Conservation (phyloP, 2,329 filamentous ascomycete species). For the Plectosphaerella sp. region DNA sequence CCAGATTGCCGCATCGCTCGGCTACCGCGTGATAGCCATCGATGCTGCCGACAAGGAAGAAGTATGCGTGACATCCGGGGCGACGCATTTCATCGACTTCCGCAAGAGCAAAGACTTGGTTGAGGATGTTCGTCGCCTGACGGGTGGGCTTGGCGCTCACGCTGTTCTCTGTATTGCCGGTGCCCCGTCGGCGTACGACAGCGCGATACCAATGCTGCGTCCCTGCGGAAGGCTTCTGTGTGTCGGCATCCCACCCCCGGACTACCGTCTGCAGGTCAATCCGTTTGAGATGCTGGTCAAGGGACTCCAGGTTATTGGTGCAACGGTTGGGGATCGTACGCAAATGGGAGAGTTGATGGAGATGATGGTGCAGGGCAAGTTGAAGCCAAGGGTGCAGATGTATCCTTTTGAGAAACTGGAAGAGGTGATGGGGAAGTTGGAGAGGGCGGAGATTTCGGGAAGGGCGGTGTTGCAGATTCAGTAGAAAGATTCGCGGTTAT, state of each 20-base stretch:
- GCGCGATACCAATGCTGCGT: conserved; percentile 25
- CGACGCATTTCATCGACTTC: conserved; percentile 32
- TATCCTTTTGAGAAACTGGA: background rate
- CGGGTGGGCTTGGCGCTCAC: conserved; percentile 15
- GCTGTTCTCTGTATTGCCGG: conserved; percentile 27
- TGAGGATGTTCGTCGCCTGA: conserved; percentile 8
- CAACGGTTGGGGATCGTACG: background rate
- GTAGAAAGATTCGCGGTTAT: background rate
- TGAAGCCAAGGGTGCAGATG: background rate
- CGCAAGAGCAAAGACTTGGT: conserved; percentile 17
- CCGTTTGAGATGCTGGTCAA: background rate
- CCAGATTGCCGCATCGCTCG: conserved; percentile 18
- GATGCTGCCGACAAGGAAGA: conserved; percentile 19
- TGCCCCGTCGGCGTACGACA: conserved; percentile 24
- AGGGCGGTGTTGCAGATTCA: background rate
- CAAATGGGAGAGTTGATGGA: background rate
- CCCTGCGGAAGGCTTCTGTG: conserved; percentile 34
- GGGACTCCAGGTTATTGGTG: background rate
- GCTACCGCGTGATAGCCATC: conserved; percentile 16
- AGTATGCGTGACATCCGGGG: conserved; percentile 24
- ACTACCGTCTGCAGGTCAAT: background rate
- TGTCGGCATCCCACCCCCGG: conserved; percentile 28
- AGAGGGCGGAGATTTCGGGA: background rate
- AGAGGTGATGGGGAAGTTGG: background rate
- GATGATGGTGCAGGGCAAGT: background rate